Evolutionary conservation across 306 rosid species (phyloP).

Genomic region (Cicer judaicum): DNA sequence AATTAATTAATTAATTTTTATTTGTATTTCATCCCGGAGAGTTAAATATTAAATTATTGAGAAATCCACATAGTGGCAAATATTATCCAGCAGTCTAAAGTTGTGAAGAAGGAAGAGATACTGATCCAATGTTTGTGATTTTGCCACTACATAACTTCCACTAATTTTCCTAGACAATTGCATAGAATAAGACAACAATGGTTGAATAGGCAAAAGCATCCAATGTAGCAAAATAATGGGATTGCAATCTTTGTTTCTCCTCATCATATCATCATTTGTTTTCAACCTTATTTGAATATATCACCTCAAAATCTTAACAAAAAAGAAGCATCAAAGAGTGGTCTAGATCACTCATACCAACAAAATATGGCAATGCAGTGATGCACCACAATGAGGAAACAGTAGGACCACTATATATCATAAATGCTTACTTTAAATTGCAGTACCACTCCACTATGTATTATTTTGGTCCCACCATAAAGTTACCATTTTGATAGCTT

Average conservation of each 20-base stretch:
- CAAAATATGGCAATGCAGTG: neutral
- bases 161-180: slow-evolving; percentile 27
- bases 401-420: neutral
- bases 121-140: slow-evolving; percentile 19
- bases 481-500: slow-evolving; percentile 32
- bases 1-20: no score
- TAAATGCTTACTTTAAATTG: neutral
- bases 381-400: neutral
- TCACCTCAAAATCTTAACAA: neutral
- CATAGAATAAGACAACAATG: slow-evolving; percentile 36
- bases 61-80: neutral
- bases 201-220: slow-evolving; percentile 48
- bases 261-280: neutral
- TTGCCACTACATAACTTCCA: slow-evolving; percentile 22
- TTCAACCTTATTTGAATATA: neutral
- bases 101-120: slow-evolving; percentile 23
- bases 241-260: slow-evolving; percentile 8
- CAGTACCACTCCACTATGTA: neutral
- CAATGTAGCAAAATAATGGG: slow-evolving; percentile 37
- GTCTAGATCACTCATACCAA: neutral
- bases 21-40: no score
- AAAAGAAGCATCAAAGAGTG: neutral
- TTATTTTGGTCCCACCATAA: slow-evolving; percentile 58
- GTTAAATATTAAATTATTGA: no score
- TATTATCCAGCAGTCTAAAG: neutral